Conservation (phyloP, 768 basidiomycete genomes). For the Tricholoma sp. region DNA sequence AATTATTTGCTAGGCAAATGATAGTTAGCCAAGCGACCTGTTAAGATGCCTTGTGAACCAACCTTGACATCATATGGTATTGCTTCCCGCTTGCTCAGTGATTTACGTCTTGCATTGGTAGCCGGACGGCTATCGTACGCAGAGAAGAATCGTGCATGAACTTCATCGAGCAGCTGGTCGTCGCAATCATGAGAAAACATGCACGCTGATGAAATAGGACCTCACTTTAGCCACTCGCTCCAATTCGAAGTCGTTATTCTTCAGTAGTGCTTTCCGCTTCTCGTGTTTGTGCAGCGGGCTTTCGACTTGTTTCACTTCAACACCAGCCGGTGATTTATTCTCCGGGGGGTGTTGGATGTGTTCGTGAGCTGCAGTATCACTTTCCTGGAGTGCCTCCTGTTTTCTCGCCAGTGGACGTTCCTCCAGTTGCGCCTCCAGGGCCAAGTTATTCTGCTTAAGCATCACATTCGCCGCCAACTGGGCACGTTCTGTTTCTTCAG, state of each 20-base stretch:
- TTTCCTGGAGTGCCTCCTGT: constrained; percentile 71
- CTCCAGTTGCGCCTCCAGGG: constrained; percentile 80
- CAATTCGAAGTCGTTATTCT: constrained; percentile 84
- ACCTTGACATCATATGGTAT: constrained; percentile 74
- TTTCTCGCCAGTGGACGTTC: constrained; percentile 84
- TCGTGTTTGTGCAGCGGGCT: constrained; percentile 1
- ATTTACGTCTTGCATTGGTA: constrained; percentile 24
- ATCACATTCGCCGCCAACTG: constrained; percentile 49
- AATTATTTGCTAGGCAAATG: constrained; percentile 65
- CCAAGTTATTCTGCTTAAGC: constrained; percentile 65
- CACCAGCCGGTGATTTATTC: constrained; percentile 10
- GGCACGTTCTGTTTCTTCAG: constrained; percentile 39
- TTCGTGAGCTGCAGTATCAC: constrained; percentile 20
- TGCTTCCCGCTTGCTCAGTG: constrained; percentile 21
- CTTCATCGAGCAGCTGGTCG: constrained; percentile 74
- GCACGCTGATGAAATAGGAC: constrained; percentile 2
- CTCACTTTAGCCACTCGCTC: constrained; percentile 69
- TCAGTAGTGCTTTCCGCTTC: constrained; percentile 70
- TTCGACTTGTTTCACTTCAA: constrained; percentile 13
- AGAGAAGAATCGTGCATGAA: constrained; percentile 74
- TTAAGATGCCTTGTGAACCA: constrained; percentile 19
- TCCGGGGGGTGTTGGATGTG: constrained; percentile 18
- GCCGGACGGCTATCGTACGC: constrained; percentile 48
- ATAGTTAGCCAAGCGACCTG: constrained; percentile 1
- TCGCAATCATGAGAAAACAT: neutral